phyloP scores from a whole-genome alignment of 208 protist genomes.

The Acanthamoeba lenticulata region DNA sequence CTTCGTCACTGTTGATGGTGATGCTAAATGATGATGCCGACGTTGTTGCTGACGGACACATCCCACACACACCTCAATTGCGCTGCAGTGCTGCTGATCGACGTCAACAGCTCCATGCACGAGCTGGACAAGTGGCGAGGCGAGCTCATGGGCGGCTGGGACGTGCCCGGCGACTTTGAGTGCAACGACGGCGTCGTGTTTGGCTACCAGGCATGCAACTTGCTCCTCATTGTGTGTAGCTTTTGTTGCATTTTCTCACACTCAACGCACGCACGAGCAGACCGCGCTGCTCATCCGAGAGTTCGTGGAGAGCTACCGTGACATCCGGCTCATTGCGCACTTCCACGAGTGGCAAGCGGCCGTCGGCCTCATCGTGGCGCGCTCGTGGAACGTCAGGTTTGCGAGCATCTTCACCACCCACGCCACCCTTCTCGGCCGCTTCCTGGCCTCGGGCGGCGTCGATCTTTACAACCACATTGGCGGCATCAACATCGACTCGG shows the following conservation, averaged over 20 bases:
- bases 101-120: constrained; percentile 71
- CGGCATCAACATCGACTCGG: constrained; percentile 71
- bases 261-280: not conserved
- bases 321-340: constrained; percentile 80
- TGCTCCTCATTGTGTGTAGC: not conserved
- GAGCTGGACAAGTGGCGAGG: constrained; percentile 79
- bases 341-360: constrained; percentile 87
- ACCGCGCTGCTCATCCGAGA: constrained; percentile 73
- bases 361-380: constrained; percentile 74
- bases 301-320: constrained; percentile 37
- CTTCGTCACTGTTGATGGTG: too few species aligned
- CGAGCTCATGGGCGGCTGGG: constrained; percentile 73
- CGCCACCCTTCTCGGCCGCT: constrained; percentile 83
- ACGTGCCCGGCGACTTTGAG: constrained; percentile 78
- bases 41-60: too few species aligned
- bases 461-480: constrained; percentile 82
- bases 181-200: constrained; percentile 84
- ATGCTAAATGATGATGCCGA: too few species aligned
- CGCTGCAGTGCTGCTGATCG: constrained; percentile 78
- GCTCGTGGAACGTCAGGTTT: constrained; percentile 69
- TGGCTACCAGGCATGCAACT: constrained; percentile 73
- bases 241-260: not conserved
- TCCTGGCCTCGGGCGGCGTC: constrained; percentile 79
- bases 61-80: too few species aligned
- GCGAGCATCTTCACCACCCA: constrained; percentile 88